Conservation (phyloP, 331 rosid species). For the Pyrus hybrid region DNA sequence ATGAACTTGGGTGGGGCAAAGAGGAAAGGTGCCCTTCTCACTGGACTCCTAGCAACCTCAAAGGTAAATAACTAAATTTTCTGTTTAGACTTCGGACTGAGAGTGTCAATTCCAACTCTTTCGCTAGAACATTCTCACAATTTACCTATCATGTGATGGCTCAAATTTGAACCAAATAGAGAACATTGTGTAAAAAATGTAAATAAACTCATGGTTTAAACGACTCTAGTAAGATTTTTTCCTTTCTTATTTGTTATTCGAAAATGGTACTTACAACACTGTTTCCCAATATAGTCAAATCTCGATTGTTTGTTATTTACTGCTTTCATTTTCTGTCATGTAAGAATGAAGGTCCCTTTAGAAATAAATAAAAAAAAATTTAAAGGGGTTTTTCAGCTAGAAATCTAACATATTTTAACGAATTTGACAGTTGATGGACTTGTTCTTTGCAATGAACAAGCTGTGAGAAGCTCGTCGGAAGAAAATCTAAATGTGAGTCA, state of each 20-base stretch:
- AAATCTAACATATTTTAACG: constrained; percentile 22
- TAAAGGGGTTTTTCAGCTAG: constrained; percentile 8
- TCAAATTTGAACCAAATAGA: neutral
- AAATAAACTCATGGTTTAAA: neutral
- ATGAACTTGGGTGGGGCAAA: constrained; percentile 78
- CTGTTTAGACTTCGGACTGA: neutral
- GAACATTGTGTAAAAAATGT: neutral
- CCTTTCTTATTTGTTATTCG: neutral
- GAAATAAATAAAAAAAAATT: neutral
- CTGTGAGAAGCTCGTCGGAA: constrained; percentile 41
- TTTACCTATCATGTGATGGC: neutral
- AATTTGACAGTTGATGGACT: constrained; percentile 77
- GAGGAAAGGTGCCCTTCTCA: constrained; percentile 72
- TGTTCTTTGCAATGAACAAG: constrained; percentile 79
- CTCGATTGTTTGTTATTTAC: neutral
- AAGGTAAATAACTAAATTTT: constrained; percentile 35
- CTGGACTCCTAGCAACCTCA: constrained; percentile 35
- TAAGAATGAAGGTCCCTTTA: neutral
- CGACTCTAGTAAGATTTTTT: neutral
- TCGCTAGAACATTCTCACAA: neutral
- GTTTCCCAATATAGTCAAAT: neutral
- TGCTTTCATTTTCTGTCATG: neutral
- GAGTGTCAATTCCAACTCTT: neutral
- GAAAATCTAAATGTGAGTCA: constrained; percentile 42
- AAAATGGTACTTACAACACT: neutral